Percentiles rank a stretch among this genome's conserved stretches.
Evolutionary conservation across 495 filamentous ascomycete genomes (phyloP).

Genomic region (Thozetella sp.): DNA sequence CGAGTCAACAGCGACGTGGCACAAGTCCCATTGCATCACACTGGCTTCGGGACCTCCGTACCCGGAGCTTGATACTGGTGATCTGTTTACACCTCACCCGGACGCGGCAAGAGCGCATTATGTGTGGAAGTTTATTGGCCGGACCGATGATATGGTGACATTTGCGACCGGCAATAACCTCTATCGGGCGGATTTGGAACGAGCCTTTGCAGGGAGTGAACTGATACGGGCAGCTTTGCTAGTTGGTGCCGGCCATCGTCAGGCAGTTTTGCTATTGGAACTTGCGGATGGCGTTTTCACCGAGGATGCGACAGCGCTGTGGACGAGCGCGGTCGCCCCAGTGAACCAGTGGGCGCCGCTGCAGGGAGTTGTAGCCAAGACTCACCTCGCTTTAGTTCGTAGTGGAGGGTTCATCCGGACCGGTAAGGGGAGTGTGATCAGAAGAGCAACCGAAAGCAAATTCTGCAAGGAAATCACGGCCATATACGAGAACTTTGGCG

Average conservation of each 20-base stretch:
- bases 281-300: not conserved
- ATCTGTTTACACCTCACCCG: conserved; percentile 60
- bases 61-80: conserved; percentile 38
- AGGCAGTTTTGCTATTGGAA: not conserved
- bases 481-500: not conserved
- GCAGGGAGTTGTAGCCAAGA: not conserved
- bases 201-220: not conserved
- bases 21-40: not conserved
- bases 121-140: conserved; percentile 60
- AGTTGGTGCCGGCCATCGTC: not conserved
- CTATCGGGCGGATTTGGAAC: not conserved
- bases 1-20: not conserved
- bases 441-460: not conserved
- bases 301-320: not conserved
- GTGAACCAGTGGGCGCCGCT: not conserved
- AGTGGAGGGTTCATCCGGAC: not conserved
- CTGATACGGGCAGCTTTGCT: not conserved
- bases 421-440: not conserved
- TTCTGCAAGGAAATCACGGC: not conserved
- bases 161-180: not conserved
- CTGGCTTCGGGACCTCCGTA: not conserved
- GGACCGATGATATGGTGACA: conserved; percentile 60
- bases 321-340: not conserved
- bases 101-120: conserved; percentile 34
- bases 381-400: not conserved